Conservation (phyloP, 2,329 filamentous ascomycete species). For the Colletotrichum chrysophilum region DNA sequence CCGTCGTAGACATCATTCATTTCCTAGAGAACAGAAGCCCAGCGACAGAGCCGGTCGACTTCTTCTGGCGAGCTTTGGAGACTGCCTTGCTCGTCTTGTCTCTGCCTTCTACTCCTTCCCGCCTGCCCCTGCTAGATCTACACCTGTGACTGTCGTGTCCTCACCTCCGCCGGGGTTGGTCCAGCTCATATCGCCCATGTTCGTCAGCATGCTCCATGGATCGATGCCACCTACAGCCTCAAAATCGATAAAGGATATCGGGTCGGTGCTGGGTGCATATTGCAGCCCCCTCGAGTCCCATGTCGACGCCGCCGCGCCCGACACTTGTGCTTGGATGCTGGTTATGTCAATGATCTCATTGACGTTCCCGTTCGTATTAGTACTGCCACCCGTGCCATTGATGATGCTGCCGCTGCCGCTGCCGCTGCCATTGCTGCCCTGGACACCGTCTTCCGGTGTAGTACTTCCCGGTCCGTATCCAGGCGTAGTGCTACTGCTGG, state of each 20-base stretch:
- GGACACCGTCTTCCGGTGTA: neutral
- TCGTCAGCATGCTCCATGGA: constrained; percentile 15
- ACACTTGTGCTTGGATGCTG: constrained; percentile 4
- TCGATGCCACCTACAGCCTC: constrained; percentile 6
- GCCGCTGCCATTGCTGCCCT: neutral
- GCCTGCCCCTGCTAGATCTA: neutral
- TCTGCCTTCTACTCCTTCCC: neutral
- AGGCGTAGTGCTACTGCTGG: neutral
- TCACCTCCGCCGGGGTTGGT: neutral
- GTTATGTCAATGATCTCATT: constrained; percentile 13
- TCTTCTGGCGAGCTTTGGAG: neutral
- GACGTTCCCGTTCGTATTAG: neutral
- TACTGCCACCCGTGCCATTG: neutral
- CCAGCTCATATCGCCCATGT: constrained; percentile 10
- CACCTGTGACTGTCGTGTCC: neutral
- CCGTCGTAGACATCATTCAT: neutral
- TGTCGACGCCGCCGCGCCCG: neutral
- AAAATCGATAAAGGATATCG: constrained; percentile 1
- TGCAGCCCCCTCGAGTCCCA: constrained; percentile 16
- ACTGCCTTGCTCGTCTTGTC: neutral
- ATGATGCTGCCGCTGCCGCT: neutral
- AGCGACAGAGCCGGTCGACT: neutral
- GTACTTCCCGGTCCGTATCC: neutral
- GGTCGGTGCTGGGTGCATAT: constrained; percentile 15
- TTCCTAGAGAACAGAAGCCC: neutral